Percentiles rank a stretch among this genome's conserved stretches.
phyloP scores from a whole-genome alignment of 305 asterid species.

The Caryopteris hybrid region DNA sequence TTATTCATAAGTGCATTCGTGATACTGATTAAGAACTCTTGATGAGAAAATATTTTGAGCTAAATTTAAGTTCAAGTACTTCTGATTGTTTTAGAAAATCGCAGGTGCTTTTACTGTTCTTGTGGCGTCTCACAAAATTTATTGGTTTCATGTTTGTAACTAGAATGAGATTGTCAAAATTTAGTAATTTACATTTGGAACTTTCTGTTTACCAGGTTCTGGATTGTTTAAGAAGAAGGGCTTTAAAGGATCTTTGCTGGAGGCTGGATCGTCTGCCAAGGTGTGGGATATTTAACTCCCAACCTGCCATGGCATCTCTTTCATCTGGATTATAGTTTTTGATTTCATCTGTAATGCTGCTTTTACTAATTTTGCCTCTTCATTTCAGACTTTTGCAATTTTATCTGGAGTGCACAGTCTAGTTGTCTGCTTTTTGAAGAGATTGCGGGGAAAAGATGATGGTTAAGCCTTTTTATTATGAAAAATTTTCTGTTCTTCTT shows the following conservation, averaged over 20 bases:
- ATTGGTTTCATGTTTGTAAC: neutral
- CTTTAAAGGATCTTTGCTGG: conserved; percentile 67
- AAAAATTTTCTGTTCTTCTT: neutral
- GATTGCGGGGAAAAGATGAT: conserved; percentile 86
- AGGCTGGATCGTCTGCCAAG: conserved; percentile 86
- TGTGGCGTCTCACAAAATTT: neutral
- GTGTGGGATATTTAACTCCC: conserved; percentile 24
- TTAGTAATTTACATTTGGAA: too few relatives aligned
- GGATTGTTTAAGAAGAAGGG: conserved; percentile 75
- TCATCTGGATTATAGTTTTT: neutral
- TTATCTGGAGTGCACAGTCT: conserved; percentile 86
- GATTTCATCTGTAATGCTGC: neutral
- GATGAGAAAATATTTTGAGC: neutral
- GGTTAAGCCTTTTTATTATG: conserved; percentile 37
- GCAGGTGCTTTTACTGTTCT: too few relatives aligned
- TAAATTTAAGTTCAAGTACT: neutral
- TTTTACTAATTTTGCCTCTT: neutral
- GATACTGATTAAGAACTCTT: neutral
- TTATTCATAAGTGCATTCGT: neutral
- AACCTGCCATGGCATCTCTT: neutral
- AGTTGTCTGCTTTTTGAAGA: conserved; percentile 80
- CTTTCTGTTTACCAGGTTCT: conserved; percentile 38
- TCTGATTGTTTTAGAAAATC: neutral
- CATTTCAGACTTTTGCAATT: conserved; percentile 70
- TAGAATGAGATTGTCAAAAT: neutral